Evolutionary conservation across 2,329 filamentous ascomycete genomes (phyloP).

Genomic region (Calonectria multiphialidica): DNA sequence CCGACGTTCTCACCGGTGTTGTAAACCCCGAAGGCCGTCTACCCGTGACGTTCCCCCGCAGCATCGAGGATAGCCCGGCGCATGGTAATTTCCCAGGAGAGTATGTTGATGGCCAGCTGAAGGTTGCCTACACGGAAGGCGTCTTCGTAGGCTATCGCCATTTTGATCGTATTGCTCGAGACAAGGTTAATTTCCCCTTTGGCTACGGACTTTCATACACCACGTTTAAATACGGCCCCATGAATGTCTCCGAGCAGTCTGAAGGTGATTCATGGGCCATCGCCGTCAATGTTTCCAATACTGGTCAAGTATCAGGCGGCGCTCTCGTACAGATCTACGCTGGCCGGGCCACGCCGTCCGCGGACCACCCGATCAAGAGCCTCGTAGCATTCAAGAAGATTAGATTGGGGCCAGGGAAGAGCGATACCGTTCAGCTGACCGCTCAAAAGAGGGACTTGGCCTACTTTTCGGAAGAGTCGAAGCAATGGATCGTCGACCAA

Average conservation of each 20-base stretch:
- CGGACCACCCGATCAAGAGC: constrained; percentile 37
- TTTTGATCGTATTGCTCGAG: constrained; percentile 64
- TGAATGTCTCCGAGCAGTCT: constrained; percentile 19
- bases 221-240: constrained; percentile 44
- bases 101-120: constrained; percentile 54
- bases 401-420: constrained; percentile 32
- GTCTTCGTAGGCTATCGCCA: constrained; percentile 76
- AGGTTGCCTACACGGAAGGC: constrained; percentile 74
- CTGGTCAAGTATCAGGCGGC: constrained; percentile 60
- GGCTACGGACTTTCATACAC: constrained; percentile 30
- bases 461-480: constrained; percentile 38
- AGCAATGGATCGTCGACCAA: constrained; percentile 44
- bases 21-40: constrained; percentile 74
- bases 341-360: constrained; percentile 15
- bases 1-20: constrained; percentile 73
- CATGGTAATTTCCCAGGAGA: constrained; percentile 71
- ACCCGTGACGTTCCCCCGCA: constrained; percentile 71
- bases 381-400: constrained; percentile 44
- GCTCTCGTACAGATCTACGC: constrained; percentile 69
- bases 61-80: constrained; percentile 71
- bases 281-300: constrained; percentile 67
- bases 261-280: constrained; percentile 42
- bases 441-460: constrained; percentile 42
- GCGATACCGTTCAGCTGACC: constrained; percentile 22
- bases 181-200: constrained; percentile 28